Percentiles rank a stretch among this genome's conserved stretches.
phyloP scores from a whole-genome alignment of 495 filamentous ascomycete species.

The Aspergillus hancockii region DNA sequence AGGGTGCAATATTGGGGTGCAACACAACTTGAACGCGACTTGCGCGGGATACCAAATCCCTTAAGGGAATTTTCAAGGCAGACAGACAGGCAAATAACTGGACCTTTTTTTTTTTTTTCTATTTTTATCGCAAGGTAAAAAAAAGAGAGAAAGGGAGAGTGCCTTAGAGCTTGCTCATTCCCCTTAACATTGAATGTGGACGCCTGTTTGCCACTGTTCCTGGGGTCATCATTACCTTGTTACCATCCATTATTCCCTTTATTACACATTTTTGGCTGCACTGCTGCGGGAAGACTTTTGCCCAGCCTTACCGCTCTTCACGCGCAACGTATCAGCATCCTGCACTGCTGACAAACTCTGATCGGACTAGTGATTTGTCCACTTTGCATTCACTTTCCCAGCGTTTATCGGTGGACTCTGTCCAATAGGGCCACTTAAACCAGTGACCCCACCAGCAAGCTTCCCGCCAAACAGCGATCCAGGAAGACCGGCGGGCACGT shows the following conservation, averaged over 20 bases:
- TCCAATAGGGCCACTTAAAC: conserved; percentile 15
- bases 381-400: conserved; percentile 6
- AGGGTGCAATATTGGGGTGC: conserved; percentile 17
- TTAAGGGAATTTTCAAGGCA: conserved; percentile 15
- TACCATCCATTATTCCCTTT: background rate
- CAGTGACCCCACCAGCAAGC: conserved; percentile 10
- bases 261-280: conserved; percentile 3
- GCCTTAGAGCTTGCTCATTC: background rate
- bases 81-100: conserved; percentile 15
- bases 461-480: conserved; percentile 13
- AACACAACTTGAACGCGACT: conserved; percentile 24
- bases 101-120: background rate
- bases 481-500: conserved; percentile 25
- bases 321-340: conserved; percentile 12
- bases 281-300: background rate
- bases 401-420: conserved; percentile 10
- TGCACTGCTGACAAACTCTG: conserved; percentile 16
- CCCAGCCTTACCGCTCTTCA: conserved; percentile 6
- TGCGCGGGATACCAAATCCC: conserved; percentile 9
- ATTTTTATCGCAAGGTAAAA: background rate
- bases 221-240: background rate
- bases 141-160: background rate
- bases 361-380: conserved; percentile 15
- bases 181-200: background rate
- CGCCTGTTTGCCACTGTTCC: background rate